Conservation (phyloP, 257 asterid species). For the Nicotiana undulata region DNA sequence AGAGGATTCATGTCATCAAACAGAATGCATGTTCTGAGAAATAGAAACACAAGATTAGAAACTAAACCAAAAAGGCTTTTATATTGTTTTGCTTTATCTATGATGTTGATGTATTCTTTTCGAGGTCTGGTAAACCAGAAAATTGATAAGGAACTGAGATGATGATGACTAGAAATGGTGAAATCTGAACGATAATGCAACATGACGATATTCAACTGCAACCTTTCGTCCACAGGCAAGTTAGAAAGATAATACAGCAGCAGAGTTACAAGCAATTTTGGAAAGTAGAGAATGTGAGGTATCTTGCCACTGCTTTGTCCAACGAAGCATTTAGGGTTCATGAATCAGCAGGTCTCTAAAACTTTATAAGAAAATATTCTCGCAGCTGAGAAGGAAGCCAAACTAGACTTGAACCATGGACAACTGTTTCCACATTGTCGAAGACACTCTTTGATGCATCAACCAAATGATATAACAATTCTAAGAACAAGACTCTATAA, state of each 20-base stretch:
- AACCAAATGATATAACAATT: not conserved
- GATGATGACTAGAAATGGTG: too few species aligned
- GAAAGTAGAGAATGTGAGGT: too few species aligned
- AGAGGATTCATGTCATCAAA: not conserved
- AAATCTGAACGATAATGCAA: too few species aligned
- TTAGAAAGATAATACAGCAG: too few species aligned
- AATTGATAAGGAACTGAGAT: too few species aligned
- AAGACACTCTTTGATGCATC: not conserved
- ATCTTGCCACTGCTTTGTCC: too few species aligned
- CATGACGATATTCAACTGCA: too few species aligned
- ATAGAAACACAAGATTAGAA: not conserved
- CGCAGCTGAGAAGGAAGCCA: not conserved
- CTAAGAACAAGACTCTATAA: not conserved
- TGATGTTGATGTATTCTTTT: too few species aligned
- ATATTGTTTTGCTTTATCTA: not conserved
- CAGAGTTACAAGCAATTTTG: too few species aligned
- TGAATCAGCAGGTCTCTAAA: not conserved
- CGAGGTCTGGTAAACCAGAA: too few species aligned
- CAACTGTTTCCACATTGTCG: not conserved
- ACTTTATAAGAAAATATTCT: not conserved
- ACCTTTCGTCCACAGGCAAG: too few species aligned
- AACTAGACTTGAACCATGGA: not conserved
- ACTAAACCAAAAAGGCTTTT: not conserved
- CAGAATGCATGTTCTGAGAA: not conserved
- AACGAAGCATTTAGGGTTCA: too few species aligned